Evolutionary conservation across 2,329 filamentous ascomycete genomes (phyloP).

Genomic region (Xylariaceae sp.): DNA sequence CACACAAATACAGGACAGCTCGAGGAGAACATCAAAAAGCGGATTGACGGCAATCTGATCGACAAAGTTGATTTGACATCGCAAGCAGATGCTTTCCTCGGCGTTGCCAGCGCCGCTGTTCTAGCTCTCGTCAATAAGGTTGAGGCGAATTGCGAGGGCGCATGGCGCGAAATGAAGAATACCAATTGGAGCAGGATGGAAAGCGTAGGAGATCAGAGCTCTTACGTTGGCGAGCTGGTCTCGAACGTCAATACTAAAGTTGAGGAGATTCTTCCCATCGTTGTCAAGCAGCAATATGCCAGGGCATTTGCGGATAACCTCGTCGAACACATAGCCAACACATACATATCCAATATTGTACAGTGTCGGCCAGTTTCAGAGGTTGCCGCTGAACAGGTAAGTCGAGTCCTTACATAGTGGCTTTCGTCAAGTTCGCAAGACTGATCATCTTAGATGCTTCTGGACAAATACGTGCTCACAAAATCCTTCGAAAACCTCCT

Average conservation of each 20-base stretch:
- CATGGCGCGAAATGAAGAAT: constrained; percentile 96
- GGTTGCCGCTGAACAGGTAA: constrained; percentile 84
- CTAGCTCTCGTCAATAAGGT: constrained; percentile 79
- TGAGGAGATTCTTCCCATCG: constrained; percentile 67
- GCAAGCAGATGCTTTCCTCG: constrained; percentile 92
- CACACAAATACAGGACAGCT: constrained; percentile 89
- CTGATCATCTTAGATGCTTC: constrained; percentile 64
- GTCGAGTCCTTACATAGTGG: constrained; percentile 6
- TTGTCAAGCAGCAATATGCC: constrained; percentile 90
- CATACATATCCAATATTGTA: constrained; percentile 79
- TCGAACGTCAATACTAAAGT: constrained; percentile 67
- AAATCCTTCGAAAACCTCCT: constrained; percentile 72
- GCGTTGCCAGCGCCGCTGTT: constrained; percentile 84
- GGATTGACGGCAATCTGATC: constrained; percentile 76
- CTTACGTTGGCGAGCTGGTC: constrained; percentile 81
- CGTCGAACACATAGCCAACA: constrained; percentile 78
- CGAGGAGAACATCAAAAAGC: constrained; percentile 88
- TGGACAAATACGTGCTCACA: constrained; percentile 89
- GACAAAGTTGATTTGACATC: constrained; percentile 81
- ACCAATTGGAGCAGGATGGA: constrained; percentile 94
- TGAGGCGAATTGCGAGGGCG: constrained; percentile 75
- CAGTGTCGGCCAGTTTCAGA: constrained; percentile 89
- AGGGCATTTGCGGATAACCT: constrained; percentile 93
- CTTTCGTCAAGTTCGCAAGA: neutral
- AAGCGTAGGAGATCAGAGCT: constrained; percentile 86